These are phyloP conservation scores for Verticillium longisporum DNA, from an alignment of 2,329 filamentous ascomycete species.

Conservation along the genomic window DNA sequence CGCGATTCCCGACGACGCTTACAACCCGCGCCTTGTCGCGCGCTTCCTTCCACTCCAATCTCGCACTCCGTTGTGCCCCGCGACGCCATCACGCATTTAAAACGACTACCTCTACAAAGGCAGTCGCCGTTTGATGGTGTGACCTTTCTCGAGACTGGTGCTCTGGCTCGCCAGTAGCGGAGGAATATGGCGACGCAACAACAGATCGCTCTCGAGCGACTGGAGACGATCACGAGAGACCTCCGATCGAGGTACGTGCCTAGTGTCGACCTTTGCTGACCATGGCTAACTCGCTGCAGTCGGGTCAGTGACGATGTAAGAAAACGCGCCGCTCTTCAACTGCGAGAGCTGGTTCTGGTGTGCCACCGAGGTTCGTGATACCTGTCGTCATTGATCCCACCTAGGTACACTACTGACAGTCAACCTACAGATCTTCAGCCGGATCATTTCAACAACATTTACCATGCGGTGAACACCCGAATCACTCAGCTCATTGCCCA, in stretches of 20 bases:
- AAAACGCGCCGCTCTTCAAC: conserved; percentile 44
- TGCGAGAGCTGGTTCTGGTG: conserved; percentile 47
- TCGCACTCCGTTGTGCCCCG: not conserved
- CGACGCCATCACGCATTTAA: not conserved
- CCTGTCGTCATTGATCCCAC: conserved; percentile 4
- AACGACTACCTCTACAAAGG: not conserved
- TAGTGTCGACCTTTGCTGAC: not conserved
- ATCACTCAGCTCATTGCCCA: conserved; percentile 68
- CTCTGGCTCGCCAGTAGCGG: conserved; percentile 11
- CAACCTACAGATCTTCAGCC: conserved; percentile 59
- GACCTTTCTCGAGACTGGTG: conserved; percentile 4
- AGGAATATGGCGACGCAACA: conserved; percentile 35
- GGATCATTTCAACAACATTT: conserved; percentile 64
- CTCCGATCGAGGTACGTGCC: conserved; percentile 45
- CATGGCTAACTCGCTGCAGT: not conserved
- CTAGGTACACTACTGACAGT: not conserved
- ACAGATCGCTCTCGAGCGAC: conserved; percentile 46
- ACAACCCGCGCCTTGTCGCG: not conserved
- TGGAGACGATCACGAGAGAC: conserved; percentile 48
- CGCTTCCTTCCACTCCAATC: not conserved
- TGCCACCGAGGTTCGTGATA: conserved; percentile 46
- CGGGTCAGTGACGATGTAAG: conserved; percentile 37
- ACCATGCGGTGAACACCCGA: conserved; percentile 48
- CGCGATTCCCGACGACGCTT: not conserved
- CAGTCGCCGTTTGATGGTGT: not conserved